phyloP scores from a whole-genome alignment of 176 grass and related monocot genomes.

The Calamus simplicifolius region DNA sequence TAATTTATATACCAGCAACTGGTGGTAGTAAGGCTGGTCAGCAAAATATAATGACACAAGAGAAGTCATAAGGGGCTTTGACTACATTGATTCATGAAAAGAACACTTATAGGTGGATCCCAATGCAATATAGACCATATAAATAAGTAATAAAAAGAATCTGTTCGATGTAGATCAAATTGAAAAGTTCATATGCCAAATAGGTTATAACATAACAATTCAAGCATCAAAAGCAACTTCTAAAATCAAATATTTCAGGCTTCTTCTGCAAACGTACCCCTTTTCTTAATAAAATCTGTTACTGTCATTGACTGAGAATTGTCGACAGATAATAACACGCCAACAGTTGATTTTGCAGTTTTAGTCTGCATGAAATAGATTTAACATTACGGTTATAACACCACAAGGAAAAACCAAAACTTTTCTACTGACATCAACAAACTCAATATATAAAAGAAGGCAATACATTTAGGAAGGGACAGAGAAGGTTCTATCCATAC shows the following conservation, averaged over 20 bases:
- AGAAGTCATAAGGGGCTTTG: no score
- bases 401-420: neutral
- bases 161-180: neutral
- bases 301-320: conserved; percentile 78
- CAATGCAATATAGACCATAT: no score
- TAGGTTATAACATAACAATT: no score
- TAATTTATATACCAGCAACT: no score
- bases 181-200: neutral
- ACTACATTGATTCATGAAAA: no score
- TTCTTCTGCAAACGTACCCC: conserved; percentile 43
- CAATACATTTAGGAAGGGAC: neutral
- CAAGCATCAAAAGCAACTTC: no score
- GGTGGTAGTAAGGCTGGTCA: no score
- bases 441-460: neutral
- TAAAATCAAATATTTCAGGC: neutral
- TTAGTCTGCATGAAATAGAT: conserved; percentile 54
- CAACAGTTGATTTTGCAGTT: conserved; percentile 66
- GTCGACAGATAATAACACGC: conserved; percentile 57
- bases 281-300: conserved; percentile 77
- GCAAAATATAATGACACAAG: no score
- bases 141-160: no score
- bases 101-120: no score
- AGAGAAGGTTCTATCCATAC: conserved; percentile 27
- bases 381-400: neutral
- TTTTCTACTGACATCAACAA: neutral